Conservation (phyloP, 2,329 filamentous ascomycete genomes). For the Penicillium oxalicum region DNA sequence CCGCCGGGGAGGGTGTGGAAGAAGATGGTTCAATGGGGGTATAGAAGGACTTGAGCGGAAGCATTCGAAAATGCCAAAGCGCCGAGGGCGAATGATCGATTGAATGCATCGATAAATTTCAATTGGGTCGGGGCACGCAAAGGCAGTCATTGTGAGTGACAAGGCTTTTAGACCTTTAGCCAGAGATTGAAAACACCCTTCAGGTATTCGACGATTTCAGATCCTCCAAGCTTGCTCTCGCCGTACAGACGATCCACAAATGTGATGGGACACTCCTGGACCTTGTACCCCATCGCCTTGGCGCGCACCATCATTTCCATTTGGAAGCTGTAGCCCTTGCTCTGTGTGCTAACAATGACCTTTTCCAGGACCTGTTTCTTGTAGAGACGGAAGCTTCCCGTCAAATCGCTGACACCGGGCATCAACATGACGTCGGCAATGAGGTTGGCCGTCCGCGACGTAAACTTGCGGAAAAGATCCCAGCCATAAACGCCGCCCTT, state of each 20-base stretch:
- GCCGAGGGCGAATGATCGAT: slow-evolving; percentile 8
- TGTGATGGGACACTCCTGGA: slow-evolving; percentile 90
- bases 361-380: slow-evolving; percentile 84
- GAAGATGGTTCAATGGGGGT: slow-evolving; percentile 17
- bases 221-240: slow-evolving; percentile 86
- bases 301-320: slow-evolving; percentile 99
- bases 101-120: slow-evolving; percentile 6
- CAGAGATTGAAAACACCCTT: slow-evolving; percentile 76
- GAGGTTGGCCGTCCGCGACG: slow-evolving; percentile 75
- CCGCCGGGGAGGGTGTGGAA: slow-evolving; percentile 10
- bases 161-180: slow-evolving; percentile 59
- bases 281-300: slow-evolving; percentile 89
- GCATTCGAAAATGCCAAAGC: background rate
- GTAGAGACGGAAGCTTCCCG: slow-evolving; percentile 89
- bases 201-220: slow-evolving; percentile 94
- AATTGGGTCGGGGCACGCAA: background rate
- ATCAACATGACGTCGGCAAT: slow-evolving; percentile 91
- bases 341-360: slow-evolving; percentile 84
- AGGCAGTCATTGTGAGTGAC: background rate
- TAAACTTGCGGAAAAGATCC: slow-evolving; percentile 80
- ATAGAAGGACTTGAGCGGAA: slow-evolving; percentile 17
- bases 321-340: slow-evolving; percentile 97
- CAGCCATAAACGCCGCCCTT: slow-evolving; percentile 84
- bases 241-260: slow-evolving; percentile 96
- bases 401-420: slow-evolving; percentile 91